Conservation (phyloP, 345 rosid species). For the Citrus reticulata region DNA sequence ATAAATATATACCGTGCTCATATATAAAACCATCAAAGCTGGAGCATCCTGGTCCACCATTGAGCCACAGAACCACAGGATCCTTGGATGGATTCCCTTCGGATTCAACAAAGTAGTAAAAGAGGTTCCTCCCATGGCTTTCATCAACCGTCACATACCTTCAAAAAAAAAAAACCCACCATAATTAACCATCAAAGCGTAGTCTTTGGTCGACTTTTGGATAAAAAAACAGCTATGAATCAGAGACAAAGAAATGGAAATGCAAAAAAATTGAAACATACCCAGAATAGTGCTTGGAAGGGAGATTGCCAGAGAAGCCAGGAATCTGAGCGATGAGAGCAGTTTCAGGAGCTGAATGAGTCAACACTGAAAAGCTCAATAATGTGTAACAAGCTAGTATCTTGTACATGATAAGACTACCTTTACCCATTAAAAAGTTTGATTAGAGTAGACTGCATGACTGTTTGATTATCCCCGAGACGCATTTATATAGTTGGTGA, state of each 20-base stretch:
- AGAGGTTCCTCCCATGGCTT: slow-evolving; percentile 50
- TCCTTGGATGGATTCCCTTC: slow-evolving; percentile 63
- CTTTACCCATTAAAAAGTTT: slow-evolving; percentile 26
- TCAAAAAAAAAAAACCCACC: background rate
- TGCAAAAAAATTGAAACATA: slow-evolving; percentile 12
- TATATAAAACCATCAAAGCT: slow-evolving; percentile 91
- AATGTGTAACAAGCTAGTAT: slow-evolving; percentile 7
- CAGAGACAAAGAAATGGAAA: background rate
- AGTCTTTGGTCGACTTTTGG: background rate
- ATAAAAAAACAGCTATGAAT: background rate
- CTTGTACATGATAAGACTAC: slow-evolving; percentile 10
- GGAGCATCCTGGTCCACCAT: slow-evolving; percentile 97
- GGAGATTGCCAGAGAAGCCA: slow-evolving; percentile 57
- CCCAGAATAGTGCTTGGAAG: slow-evolving; percentile 92
- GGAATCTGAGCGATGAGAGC: slow-evolving; percentile 62
- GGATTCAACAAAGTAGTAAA: slow-evolving; percentile 79
- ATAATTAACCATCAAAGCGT: background rate
- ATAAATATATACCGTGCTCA: slow-evolving; percentile 56
- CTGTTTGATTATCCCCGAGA: background rate
- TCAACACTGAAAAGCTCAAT: slow-evolving; percentile 13
- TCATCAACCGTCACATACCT: slow-evolving; percentile 69
- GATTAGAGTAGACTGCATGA: background rate
- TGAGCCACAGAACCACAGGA: slow-evolving; percentile 91
- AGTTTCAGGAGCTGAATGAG: slow-evolving; percentile 48
- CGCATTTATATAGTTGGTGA: background rate